phyloP scores from a whole-genome alignment of 2,329 filamentous ascomycete species.

The Aspergillus costaricaensis region DNA sequence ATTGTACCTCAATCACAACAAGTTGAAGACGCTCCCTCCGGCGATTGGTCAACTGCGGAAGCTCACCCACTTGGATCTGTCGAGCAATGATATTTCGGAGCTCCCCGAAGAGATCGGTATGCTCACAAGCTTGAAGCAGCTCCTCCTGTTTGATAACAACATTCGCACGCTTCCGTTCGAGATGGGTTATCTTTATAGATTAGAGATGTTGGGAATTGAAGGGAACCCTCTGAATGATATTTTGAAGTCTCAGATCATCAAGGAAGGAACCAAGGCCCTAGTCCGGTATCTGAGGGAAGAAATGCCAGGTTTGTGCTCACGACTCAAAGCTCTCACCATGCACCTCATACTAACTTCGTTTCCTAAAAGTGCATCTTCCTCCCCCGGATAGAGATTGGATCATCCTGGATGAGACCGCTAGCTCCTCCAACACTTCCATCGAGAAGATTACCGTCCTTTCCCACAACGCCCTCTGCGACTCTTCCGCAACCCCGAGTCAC shows the following conservation, averaged over 20 bases:
- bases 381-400: conserved; percentile 77
- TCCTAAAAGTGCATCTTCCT: conserved; percentile 68
- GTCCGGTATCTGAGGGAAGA: conserved; percentile 81
- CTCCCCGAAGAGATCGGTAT: conserved; percentile 92
- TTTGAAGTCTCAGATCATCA: conserved; percentile 78
- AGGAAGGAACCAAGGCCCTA: conserved; percentile 82
- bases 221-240: conserved; percentile 81
- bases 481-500: conserved; percentile 78
- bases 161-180: conserved; percentile 81
- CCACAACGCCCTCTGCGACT: conserved; percentile 95
- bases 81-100: conserved; percentile 79
- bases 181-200: conserved; percentile 81
- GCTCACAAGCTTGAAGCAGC: conserved; percentile 85
- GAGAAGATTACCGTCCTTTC: conserved; percentile 82
- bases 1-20: conserved; percentile 92
- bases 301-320: conserved; percentile 70
- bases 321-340: not conserved
- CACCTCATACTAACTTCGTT: conserved; percentile 22
- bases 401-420: conserved; percentile 62
- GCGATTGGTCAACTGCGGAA: conserved; percentile 80
- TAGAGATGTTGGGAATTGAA: conserved; percentile 88
- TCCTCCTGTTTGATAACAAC: conserved; percentile 88
- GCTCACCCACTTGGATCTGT: conserved; percentile 81
- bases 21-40: conserved; percentile 75
- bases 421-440: conserved; percentile 51